Conservation (phyloP, 2,329 filamentous ascomycete genomes). For the Ceratocystis destructans region DNA sequence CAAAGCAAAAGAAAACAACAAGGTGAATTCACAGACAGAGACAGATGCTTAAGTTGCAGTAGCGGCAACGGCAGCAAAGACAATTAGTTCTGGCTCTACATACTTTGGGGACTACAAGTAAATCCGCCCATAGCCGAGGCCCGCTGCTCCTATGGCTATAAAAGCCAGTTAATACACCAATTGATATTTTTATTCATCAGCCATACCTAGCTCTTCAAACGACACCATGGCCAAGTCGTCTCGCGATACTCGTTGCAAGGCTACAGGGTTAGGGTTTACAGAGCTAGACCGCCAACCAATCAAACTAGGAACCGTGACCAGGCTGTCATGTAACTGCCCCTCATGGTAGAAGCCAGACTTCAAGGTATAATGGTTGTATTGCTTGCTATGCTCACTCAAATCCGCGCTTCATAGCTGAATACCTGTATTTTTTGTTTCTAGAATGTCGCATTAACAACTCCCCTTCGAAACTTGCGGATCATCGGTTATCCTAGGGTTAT, state of each 20-base stretch:
- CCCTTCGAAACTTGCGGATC: not conserved
- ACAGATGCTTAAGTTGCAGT: conserved; percentile 38
- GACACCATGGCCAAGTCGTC: not conserved
- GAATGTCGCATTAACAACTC: not conserved
- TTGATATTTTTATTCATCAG: not conserved
- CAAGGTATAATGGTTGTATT: not conserved
- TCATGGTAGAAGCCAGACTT: not conserved
- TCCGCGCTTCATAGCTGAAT: not conserved
- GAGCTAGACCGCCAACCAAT: not conserved
- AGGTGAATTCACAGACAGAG: conserved; percentile 33
- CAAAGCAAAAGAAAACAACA: conserved; percentile 44
- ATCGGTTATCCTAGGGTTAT: not conserved
- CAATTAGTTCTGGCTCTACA: conserved; percentile 10
- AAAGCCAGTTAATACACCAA: not conserved
- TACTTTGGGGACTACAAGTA: conserved; percentile 18
- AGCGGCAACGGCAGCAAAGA: conserved; percentile 21
- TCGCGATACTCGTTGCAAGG: conserved; percentile 5
- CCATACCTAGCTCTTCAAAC: not conserved
- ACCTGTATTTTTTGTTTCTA: not conserved
- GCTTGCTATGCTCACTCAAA: not conserved
- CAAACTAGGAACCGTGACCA: conserved; percentile 2
- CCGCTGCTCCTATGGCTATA: not conserved
- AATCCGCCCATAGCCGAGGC: no score
- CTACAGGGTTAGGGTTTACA: conserved; percentile 1
- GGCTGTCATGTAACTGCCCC: conserved; percentile 9